A percentile compares a stretch with the other conserved stretches of the same genome.
These are phyloP conservation scores for Globisporangium apiculatum DNA, from an alignment of 352 stramenopile genomes.

Conservation along the genomic window DNA sequence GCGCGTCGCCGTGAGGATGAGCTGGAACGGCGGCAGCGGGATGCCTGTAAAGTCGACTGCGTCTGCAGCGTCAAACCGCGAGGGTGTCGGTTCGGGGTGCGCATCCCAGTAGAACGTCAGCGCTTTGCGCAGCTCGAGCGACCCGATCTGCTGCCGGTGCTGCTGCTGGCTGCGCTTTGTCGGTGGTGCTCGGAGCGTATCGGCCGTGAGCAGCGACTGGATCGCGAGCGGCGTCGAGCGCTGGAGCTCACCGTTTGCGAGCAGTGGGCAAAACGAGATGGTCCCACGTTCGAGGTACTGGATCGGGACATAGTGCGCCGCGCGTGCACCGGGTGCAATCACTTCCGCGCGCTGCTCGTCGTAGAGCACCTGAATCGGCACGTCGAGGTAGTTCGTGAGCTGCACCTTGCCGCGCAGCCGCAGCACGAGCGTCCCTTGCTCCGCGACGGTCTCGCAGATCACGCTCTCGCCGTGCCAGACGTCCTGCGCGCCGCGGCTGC, in stretches of 20 bases:
- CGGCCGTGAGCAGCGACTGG: constrained; percentile 39
- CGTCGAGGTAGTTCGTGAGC: constrained; percentile 62
- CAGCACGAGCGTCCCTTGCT: constrained; percentile 78
- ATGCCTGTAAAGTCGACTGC: constrained; percentile 13
- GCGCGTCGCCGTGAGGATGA: constrained; percentile 58
- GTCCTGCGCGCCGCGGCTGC: constrained; percentile 43
- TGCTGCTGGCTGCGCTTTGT: constrained; percentile 17
- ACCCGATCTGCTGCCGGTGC: constrained; percentile 38
- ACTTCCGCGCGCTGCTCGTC: constrained; percentile 49
- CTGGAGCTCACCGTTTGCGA: constrained; percentile 54
- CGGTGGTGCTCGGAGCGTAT: constrained; percentile 12
- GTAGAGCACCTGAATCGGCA: constrained; percentile 76
- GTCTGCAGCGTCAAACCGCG: constrained; percentile 1
- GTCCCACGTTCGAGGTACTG: constrained; percentile 66
- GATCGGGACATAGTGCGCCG: constrained; percentile 71
- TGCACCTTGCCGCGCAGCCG: constrained; percentile 74
- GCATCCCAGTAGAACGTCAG: constrained; percentile 77
- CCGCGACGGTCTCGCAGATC: constrained; percentile 80
- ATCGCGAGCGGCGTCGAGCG: constrained; percentile 51
- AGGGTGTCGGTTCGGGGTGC: constrained; percentile 15
- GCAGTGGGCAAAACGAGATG: constrained; percentile 66
- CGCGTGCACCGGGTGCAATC: constrained; percentile 34
- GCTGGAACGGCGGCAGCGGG: constrained; percentile 58
- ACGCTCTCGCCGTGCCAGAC: constrained; percentile 74
- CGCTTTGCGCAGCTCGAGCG: constrained; percentile 51